Percentiles rank a stretch among this genome's conserved stretches.
phyloP scores from a whole-genome alignment of 106 monocot species.

The Hemerocallis citrina region DNA sequence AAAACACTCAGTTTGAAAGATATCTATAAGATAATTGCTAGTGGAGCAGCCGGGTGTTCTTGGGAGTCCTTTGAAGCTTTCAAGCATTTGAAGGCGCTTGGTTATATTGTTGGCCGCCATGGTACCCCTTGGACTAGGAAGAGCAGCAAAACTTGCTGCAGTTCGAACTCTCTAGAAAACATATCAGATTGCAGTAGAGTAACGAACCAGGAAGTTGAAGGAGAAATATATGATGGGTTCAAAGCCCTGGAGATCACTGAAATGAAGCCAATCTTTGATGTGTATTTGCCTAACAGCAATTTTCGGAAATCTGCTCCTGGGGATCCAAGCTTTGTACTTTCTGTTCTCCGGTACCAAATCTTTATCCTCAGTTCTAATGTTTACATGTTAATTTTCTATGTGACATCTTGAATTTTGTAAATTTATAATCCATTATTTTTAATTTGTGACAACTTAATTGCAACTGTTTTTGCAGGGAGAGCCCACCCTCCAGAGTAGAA shows the following conservation, averaged over 20 bases:
- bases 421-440: too few species aligned
- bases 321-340: slow-evolving; percentile 55
- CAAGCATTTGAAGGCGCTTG: slow-evolving; percentile 74
- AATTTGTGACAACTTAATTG: background rate
- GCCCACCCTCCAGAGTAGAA: slow-evolving; percentile 47
- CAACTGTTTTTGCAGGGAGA: slow-evolving; percentile 28
- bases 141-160: slow-evolving; percentile 3
- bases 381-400: background rate
- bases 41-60: slow-evolving; percentile 44
- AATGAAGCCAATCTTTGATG: slow-evolving; percentile 45
- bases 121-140: slow-evolving; percentile 66
- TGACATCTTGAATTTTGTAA: background rate
- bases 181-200: slow-evolving; percentile 7
- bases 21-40: slow-evolving; percentile 51
- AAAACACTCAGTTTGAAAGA: slow-evolving; percentile 29
- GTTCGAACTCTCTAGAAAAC: background rate
- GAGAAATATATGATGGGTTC: slow-evolving; percentile 13
- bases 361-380: background rate
- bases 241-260: slow-evolving; percentile 41
- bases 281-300: slow-evolving; percentile 81
- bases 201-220: background rate
- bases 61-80: slow-evolving; percentile 66
- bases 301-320: slow-evolving; percentile 80
- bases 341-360: slow-evolving; percentile 40
- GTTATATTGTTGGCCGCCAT: slow-evolving; percentile 74